Evolutionary conservation across 148 eudicot genomes (phyloP), one percentile per base, ranked within the genome.

Genomic region (Nepenthes gracilis): DNA sequence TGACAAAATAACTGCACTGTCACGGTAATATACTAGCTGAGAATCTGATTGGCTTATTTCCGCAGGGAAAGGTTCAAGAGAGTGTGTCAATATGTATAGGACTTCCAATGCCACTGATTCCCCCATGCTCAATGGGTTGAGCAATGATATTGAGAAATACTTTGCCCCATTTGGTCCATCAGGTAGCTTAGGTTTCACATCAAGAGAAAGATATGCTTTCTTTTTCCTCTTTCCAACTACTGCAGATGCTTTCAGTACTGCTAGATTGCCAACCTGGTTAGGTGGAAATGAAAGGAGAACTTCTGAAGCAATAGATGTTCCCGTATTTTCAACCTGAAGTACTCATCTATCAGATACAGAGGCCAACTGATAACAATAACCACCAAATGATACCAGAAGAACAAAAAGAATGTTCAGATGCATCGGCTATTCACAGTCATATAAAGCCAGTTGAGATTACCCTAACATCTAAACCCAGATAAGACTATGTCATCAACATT

Each of bases 21-120:
- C 97, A 78, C 70, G 99, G 77, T 76, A 93, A 78, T 89, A 84
- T 35, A 93, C 99, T 71, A 89, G 74, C 65, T 93, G 99, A 69
- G 99, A 67, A 40, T 93, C 97, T 5, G 89, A 86, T 64, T 93
- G 99, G 69, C 85, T 83, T 36, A 93, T 93, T 77, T 93, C 99
- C 50, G 72, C 68, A 1, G 99, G 97, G 80, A 89, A 93, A 35
- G 99, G 99, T 61, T 93, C 92, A n/a, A 93, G 87, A 67, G 95
- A 84, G 67, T 81, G 89, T 8, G 97, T 93, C 70, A 85, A 72
- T 64, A 77, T 68, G 67, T 93, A 90, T 33, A 85, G 70, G 57
- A 89, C 77, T 79, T 93, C 99, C 35, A 93, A 68, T 33, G 89
- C 79, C 51, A 74, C 61, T 53, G 85, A 57, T 77, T 70, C 92